Evolutionary conservation across 2,329 filamentous ascomycete genomes (phyloP).

Genomic region (Knufia fluminis): DNA sequence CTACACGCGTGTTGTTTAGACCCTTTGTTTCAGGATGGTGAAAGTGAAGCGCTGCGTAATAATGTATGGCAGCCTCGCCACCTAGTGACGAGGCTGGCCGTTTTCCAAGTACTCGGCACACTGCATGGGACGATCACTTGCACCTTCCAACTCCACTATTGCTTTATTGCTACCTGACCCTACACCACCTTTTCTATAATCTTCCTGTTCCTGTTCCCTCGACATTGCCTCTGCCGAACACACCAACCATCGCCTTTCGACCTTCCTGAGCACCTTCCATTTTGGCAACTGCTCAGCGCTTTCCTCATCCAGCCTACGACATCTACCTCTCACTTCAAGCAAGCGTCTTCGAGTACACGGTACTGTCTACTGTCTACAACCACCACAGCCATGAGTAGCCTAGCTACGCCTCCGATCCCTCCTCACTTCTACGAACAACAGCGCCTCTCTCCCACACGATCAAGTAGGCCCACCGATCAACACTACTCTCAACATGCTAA

Average conservation of each 20-base stretch:
- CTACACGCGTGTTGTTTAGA: too few relatives aligned
- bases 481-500: conserved; percentile 9
- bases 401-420: conserved; percentile 50
- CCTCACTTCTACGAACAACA: conserved; percentile 54
- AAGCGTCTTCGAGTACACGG: neutral
- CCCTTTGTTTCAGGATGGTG: neutral
- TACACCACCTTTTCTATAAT: neutral
- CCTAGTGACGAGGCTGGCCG: neutral
- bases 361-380: neutral
- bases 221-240: neutral
- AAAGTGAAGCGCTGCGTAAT: neutral
- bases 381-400: conserved; percentile 49
- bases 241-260: neutral
- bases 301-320: neutral
- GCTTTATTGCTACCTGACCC: neutral
- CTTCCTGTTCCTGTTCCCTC: neutral
- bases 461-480: conserved; percentile 39
- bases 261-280: neutral
- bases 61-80: neutral
- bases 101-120: neutral
- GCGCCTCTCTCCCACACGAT: conserved; percentile 51
- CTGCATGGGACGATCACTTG: too few relatives aligned
- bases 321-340: neutral
- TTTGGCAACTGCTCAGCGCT: too few relatives aligned
- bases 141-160: neutral